These are phyloP conservation scores for Casuarina cunninghamiana DNA, from an alignment of 306 rosid species.

Conservation along the genomic window DNA sequence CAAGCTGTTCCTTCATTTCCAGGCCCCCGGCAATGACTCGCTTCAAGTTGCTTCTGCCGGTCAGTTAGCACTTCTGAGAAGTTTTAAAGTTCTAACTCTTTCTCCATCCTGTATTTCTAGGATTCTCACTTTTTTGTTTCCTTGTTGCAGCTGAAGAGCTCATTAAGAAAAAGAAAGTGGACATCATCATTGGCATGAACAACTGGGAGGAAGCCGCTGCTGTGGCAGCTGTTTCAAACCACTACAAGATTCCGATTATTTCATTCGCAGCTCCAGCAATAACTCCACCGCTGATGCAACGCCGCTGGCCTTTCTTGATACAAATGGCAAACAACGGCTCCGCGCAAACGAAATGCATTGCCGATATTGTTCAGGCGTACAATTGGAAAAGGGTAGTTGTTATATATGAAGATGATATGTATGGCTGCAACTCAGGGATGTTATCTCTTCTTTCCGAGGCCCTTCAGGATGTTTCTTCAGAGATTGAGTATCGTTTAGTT, in stretches of 20 bases:
- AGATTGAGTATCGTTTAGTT: conserved; percentile 33
- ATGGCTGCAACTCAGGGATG: conserved; percentile 21
- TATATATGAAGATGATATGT: conserved; percentile 29
- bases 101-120: not conserved
- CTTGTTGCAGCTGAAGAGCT: conserved; percentile 18
- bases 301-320: conserved; percentile 35
- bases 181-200: conserved; percentile 36
- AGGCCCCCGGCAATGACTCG: conserved; percentile 24
- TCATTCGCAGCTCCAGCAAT: conserved; percentile 33
- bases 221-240: conserved; percentile 17
- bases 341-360: conserved; percentile 20
- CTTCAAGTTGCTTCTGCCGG: conserved; percentile 45
- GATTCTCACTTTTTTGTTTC: not conserved
- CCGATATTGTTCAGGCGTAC: conserved; percentile 24
- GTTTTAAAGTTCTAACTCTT: not conserved
- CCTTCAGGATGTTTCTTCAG: conserved; percentile 13
- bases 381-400: conserved; percentile 27
- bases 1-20: conserved; percentile 31
- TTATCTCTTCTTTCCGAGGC: conserved; percentile 30
- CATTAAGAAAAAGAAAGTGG: conserved; percentile 20
- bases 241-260: conserved; percentile 24
- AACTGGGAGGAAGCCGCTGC: conserved; percentile 33
- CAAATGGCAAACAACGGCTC: conserved; percentile 25
- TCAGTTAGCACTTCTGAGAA: conserved; percentile 1
- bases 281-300: conserved; percentile 15